Base-by-base conservation (phyloP, 371 early-diverging fungal species). In the Sporodiniella umbellata region DNA sequence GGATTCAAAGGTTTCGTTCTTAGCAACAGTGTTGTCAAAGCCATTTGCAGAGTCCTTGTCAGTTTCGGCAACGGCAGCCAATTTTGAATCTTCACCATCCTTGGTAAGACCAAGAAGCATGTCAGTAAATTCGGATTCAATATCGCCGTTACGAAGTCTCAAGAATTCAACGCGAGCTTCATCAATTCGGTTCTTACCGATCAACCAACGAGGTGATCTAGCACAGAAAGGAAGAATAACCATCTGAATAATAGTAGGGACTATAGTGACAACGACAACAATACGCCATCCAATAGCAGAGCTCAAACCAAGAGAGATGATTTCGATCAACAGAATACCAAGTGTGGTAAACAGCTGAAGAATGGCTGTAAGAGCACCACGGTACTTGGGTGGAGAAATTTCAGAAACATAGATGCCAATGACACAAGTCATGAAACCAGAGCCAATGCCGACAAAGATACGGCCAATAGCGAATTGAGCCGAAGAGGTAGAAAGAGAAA, bases 391-490 rank as follows among this genome's bases (percentile, higher is more conserved):
- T 1, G 93, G 89, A 1, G 93, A 65, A 31, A 94, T 81, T 61
- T 93, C 92, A 15, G 84, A 82, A 31, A 95, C 78, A 54, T 94
- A 96, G 21, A 84, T 80, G 4, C 92, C 83, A 4, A 90, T 86
- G 10, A 83, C 84, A 25, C 83, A 88, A 33, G 92, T 86, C 47
- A 86, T 83, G 8, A 88, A 71, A 17, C 96, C 96, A 33, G 87
- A 79, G 6, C 84, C 95, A 45, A 90, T 62, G 45, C 98, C 98
- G 40, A 84, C 75, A 30, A 93, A 56, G 54, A 95, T 73, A 48
- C 98, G 85, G 0, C 93, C 96, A 42, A 89, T 31, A 43, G 81
- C 82, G 47, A 94, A 84, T 57, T 84, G 83, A 17, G 66, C 80
- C 43, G 73, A 64, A 3, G 78, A 73, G 8, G 78, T 80, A 8